phyloP scores from a whole-genome alignment of 352 stramenopile genomes.

The Proteromonas lacertae region DNA sequence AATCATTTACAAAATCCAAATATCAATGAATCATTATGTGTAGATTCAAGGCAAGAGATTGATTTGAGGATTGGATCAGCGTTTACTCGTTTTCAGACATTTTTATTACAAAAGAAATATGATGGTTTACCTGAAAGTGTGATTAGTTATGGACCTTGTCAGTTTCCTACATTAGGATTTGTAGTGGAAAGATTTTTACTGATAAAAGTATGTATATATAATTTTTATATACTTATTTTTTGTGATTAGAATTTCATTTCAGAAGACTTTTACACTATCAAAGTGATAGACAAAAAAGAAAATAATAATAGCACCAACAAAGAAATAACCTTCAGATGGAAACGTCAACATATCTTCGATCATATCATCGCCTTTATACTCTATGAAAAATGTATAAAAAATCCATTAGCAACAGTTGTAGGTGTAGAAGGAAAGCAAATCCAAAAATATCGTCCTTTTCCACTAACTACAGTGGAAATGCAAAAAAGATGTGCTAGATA shows the following conservation, averaged over 20 bases:
- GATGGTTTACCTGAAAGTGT: conserved; percentile 24
- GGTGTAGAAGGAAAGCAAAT: conserved; percentile 6
- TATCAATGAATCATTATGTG: conserved; percentile 8
- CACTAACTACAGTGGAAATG: conserved; percentile 88
- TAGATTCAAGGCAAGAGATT: conserved; percentile 61
- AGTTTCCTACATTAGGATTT: conserved; percentile 95
- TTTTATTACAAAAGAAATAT: conserved; percentile 44
- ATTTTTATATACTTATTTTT: conserved; percentile 22
- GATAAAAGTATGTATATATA: conserved; percentile 5
- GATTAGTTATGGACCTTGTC: conserved; percentile 92
- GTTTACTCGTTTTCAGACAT: conserved; percentile 75
- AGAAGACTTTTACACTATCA: not conserved
- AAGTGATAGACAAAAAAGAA: no score
- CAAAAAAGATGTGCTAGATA: conserved; percentile 79
- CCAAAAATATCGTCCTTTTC: conserved; percentile 73
- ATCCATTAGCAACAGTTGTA: conserved; percentile 11
- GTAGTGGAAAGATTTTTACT: conserved; percentile 53
- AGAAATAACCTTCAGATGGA: conserved; percentile 72
- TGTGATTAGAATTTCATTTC: conserved; percentile 13
- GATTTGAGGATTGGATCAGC: conserved; percentile 59
- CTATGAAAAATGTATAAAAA: conserved; percentile 32
- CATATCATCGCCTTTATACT: conserved; percentile 50
- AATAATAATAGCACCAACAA: no score
- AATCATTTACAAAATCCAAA: conserved; percentile 30
- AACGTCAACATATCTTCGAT: conserved; percentile 70